These are phyloP conservation scores for Zanthoxylum bungeanum DNA, from an alignment of 345 rosid genomes.

Conservation along the genomic window DNA sequence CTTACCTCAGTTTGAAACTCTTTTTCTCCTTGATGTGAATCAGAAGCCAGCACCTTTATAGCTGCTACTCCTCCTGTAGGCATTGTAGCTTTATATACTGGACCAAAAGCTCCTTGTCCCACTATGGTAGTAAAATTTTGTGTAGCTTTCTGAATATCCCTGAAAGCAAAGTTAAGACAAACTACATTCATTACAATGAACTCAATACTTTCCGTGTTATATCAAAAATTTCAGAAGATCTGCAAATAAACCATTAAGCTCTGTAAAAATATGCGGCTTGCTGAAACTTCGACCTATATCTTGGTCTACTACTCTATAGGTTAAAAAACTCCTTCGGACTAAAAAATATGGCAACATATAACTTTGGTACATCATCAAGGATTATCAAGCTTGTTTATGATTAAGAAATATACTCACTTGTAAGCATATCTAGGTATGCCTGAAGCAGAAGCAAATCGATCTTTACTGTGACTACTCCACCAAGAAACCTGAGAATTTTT, in stretches of 20 bases:
- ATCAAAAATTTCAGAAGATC: background rate
- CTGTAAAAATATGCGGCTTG: background rate
- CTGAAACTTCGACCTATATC: background rate
- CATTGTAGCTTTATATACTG: slow-evolving; percentile 86
- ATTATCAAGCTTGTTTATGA: slow-evolving; percentile 1
- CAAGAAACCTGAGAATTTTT: slow-evolving; percentile 46
- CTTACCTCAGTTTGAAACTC: slow-evolving; percentile 96
- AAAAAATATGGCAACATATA: background rate
- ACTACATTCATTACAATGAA: background rate
- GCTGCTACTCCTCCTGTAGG: slow-evolving; percentile 67
- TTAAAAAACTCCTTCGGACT: background rate
- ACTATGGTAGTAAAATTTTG: slow-evolving; percentile 69
- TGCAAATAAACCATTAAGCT: background rate
- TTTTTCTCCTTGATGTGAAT: slow-evolving; percentile 87
- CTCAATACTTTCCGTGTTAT: background rate
- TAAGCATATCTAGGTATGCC: slow-evolving; percentile 77
- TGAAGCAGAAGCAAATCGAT: slow-evolving; percentile 61
- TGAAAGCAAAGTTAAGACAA: slow-evolving; percentile 21
- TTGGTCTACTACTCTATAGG: background rate
- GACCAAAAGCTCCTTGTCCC: slow-evolving; percentile 97
- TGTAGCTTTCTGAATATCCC: slow-evolving; percentile 97
- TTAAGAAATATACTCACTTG: slow-evolving; percentile 54
- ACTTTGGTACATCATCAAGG: background rate
- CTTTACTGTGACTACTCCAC: slow-evolving; percentile 67
- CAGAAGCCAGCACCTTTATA: slow-evolving; percentile 86